Conservation (phyloP, 2,329 filamentous ascomycete species). For the Xylaria multiplex region DNA sequence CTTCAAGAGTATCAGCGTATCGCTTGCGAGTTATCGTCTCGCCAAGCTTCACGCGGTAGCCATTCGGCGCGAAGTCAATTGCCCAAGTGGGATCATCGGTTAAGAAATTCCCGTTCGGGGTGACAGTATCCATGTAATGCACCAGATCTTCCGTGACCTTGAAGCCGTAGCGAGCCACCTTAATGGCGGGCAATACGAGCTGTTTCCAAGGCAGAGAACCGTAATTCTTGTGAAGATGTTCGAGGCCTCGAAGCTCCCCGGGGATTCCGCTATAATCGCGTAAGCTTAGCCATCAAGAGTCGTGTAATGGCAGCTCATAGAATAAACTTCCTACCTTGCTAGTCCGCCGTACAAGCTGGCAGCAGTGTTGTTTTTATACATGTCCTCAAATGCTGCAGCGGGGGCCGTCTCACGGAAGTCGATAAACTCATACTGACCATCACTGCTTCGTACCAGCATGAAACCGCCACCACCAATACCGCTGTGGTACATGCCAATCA, state of each 20-base stretch:
- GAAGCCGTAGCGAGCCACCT: slow-evolving; percentile 78
- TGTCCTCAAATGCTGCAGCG: slow-evolving; percentile 79
- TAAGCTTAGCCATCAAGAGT: slow-evolving; percentile 7
- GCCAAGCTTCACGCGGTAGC: slow-evolving; percentile 48
- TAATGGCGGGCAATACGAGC: slow-evolving; percentile 75
- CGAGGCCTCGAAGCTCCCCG: slow-evolving; percentile 77
- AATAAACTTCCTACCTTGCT: slow-evolving; percentile 68
- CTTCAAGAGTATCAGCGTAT: slow-evolving; percentile 66
- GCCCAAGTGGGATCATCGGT: slow-evolving; percentile 79
- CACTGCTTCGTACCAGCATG: slow-evolving; percentile 77
- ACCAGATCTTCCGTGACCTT: slow-evolving; percentile 73
- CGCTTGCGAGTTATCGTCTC: slow-evolving; percentile 57
- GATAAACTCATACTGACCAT: slow-evolving; percentile 82
- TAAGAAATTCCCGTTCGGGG: slow-evolving; percentile 68
- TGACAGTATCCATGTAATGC: slow-evolving; percentile 69
- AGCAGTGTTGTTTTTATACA: slow-evolving; percentile 77
- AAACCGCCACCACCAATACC: slow-evolving; percentile 94
- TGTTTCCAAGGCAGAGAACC: slow-evolving; percentile 71
- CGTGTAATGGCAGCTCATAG: not conserved
- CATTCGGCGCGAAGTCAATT: slow-evolving; percentile 75
- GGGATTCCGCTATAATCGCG: slow-evolving; percentile 66
- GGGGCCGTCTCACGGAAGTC: slow-evolving; percentile 89
- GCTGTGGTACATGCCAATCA: slow-evolving; percentile 79
- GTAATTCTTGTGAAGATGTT: slow-evolving; percentile 76
- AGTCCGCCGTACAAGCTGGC: slow-evolving; percentile 75